These are phyloP conservation scores for Closterium sp. DNA, from an alignment of 139 green algal genomes.

Conservation along the genomic window DNA sequence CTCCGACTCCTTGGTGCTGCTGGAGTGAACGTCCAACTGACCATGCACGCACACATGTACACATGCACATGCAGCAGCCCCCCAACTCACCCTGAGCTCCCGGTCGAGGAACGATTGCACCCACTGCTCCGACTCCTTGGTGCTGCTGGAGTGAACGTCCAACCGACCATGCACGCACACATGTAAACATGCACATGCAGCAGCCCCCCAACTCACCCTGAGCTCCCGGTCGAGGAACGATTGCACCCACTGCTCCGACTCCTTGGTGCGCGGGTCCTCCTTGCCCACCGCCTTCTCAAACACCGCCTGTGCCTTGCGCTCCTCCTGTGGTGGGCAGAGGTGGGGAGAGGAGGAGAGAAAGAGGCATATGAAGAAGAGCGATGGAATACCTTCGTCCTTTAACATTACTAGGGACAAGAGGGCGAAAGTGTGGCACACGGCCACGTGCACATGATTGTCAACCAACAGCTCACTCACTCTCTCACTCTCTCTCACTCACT, in stretches of 20 bases:
- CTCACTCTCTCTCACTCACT: not conserved
- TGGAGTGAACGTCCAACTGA: not conserved
- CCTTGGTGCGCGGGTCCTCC: constrained; percentile 51
- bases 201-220: constrained; percentile 11
- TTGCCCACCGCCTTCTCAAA: constrained; percentile 52
- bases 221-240: constrained; percentile 46
- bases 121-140: constrained; percentile 49
- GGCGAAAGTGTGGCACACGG: not conserved
- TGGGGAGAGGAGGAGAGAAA: not conserved
- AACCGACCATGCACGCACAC: not conserved
- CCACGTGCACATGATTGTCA: not conserved
- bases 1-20: constrained; percentile 44
- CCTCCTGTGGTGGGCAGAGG: constrained; percentile 18
- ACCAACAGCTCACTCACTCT: no score
- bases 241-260: constrained; percentile 51
- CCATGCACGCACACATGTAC: not conserved
- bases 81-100: not conserved
- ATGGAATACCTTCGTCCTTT: no score
- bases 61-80: not conserved
- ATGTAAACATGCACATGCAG: not conserved
- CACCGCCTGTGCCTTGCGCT: constrained; percentile 45
- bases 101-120: constrained; percentile 32
- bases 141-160: constrained; percentile 1
- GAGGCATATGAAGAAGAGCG: not conserved
- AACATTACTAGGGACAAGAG: no score